A percentile compares a stretch with the other conserved stretches of the same genome.
Evolutionary conservation across 768 basidiomycete species (phyloP).

Genomic region (Melanogaster broomeanus): DNA sequence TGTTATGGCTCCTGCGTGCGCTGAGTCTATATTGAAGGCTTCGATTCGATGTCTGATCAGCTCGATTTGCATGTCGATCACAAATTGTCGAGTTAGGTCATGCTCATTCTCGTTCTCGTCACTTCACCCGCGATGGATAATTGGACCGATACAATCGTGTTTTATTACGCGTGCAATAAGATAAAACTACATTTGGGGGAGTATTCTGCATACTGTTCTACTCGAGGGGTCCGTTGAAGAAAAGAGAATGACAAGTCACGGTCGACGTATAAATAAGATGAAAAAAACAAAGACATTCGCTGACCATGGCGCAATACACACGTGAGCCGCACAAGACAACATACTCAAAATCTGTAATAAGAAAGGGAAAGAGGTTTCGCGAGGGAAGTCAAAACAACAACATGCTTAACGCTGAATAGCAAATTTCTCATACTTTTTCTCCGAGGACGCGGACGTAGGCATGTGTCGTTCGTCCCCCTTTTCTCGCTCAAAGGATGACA

Average conservation of each 20-base stretch:
- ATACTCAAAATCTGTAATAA: background rate
- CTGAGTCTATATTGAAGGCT: background rate
- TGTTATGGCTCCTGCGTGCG: too few relatives aligned
- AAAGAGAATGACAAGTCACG: background rate
- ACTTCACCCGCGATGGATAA: background rate
- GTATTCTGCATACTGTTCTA: slow-evolving; percentile 17
- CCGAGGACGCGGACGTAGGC: slow-evolving; percentile 40
- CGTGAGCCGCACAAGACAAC: background rate
- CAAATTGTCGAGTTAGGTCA: background rate
- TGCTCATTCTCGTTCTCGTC: background rate
- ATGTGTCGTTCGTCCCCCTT: slow-evolving; percentile 53
- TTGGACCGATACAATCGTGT: background rate
- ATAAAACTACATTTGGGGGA: slow-evolving; percentile 27
- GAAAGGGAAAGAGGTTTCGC: slow-evolving; percentile 2
- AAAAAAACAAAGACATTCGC: slow-evolving; percentile 5
- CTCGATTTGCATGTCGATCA: slow-evolving; percentile 1
- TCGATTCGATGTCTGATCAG: background rate
- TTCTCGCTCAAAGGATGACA: slow-evolving; percentile 57
- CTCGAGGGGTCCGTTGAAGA: background rate
- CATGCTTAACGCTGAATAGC: slow-evolving; percentile 23
- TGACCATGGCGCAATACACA: background rate
- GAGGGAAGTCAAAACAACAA: background rate
- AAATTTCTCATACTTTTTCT: slow-evolving; percentile 34
- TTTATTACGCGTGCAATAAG: slow-evolving; percentile 22
- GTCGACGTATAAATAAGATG: slow-evolving; percentile 19